Conservation (phyloP, 257 asterid genomes). For the Solanum chiquidenum region DNA sequence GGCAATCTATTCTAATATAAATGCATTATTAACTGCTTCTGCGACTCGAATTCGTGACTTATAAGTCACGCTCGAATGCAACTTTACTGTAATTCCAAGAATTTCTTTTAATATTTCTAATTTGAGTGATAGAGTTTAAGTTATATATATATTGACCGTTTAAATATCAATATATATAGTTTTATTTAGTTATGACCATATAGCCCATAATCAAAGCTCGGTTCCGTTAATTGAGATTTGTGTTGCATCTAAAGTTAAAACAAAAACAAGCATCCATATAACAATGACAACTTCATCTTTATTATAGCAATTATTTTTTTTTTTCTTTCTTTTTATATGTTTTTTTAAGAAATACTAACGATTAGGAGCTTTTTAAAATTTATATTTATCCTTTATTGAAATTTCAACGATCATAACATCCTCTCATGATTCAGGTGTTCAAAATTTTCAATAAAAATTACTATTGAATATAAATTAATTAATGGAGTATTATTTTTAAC, state of each 20-base stretch:
- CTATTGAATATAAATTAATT: neutral
- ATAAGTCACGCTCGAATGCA: neutral
- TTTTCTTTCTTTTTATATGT: neutral
- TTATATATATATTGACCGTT: neutral
- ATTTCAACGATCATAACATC: neutral
- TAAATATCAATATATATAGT: neutral
- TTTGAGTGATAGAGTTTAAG: neutral
- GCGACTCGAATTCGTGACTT: rapidly evolving
- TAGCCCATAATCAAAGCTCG: neutral
- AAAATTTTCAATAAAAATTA: neutral
- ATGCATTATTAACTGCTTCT: neutral
- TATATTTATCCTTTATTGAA: neutral
- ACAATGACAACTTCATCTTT: neutral
- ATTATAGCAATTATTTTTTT: neutral
- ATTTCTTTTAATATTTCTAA: neutral
- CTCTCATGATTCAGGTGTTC: neutral
- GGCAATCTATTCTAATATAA: neutral
- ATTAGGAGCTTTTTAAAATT: neutral
- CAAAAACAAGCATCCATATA: neutral
- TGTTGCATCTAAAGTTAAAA: neutral
- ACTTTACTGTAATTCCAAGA: rapidly evolving
- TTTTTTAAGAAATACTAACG: neutral
- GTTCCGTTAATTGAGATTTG: neutral
- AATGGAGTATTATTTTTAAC: neutral
- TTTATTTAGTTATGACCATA: neutral